Evolutionary conservation across 345 rosid species (phyloP), one percentile per base, ranked within the genome.

Genomic region (Citrus unshiu): DNA sequence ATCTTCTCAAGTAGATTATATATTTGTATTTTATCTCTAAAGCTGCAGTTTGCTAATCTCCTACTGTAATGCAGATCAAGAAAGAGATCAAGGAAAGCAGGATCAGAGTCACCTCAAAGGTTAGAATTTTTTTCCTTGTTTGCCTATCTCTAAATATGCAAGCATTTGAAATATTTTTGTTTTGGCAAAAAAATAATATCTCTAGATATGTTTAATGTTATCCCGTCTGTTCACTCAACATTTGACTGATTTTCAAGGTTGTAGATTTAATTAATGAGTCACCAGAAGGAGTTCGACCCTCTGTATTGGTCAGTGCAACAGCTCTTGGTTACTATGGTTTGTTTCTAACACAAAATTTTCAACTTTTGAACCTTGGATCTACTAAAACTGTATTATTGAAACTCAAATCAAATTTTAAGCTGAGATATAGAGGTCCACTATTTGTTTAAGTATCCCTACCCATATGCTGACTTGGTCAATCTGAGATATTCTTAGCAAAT

Each of bases 281-380:
- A 35, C 90, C 97, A 34, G 86, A 83, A 80, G 97, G 86, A 75
- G 81, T 74, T 79, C 88, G 88, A 64, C 98, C 98, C 71, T 78
- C 84, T 32, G 93, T 91, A 77, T 87, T 95, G 80, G 93, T 95
- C 81, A 95, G 96, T 70, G 98, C 99, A 71, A 92, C 98, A 8
- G 98, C 99, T 46, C 89, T 93, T 73, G 99, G 98, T 70, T 95
- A 93, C 85, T 95, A 95, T 63, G 99, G 99, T 95, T 74, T 70
- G 93, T 91, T 72, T 75, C 83, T 73, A 25, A 54, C 58, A 25
- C 86, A 30, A 18, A 62, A 22, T 68, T 46, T 73, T 72, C 66
- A 21, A 46, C 60, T 65, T 18, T 1, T 49, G 27, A 49, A 25
- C n/a, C 2, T 46, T 49, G 56, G 35, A 46, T 43, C 32, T 25